Conservation (phyloP, 371 early-diverging fungal species). For the Apophysomyces trapeziformis region DNA sequence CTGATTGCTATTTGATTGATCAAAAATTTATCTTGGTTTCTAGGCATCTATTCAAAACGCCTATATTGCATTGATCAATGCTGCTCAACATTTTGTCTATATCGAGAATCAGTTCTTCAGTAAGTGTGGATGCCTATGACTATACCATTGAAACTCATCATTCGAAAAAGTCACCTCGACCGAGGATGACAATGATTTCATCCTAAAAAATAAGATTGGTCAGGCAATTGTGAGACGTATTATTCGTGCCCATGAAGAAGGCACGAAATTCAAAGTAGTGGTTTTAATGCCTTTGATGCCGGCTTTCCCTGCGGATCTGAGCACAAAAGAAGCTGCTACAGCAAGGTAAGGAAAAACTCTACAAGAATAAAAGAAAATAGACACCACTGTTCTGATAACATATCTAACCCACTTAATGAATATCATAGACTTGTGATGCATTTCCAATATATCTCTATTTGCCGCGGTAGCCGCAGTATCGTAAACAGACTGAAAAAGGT, state of each 20-base stretch:
- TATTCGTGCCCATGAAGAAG: slow-evolving; percentile 66
- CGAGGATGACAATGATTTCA: slow-evolving; percentile 45
- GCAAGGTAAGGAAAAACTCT: slow-evolving; percentile 45
- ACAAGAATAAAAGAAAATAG: too few species aligned
- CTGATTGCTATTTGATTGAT: not conserved
- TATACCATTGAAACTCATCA: not conserved
- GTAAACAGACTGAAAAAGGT: slow-evolving; percentile 49
- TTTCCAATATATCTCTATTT: slow-evolving; percentile 77
- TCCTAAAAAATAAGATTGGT: slow-evolving; percentile 79
- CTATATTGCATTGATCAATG: slow-evolving; percentile 74
- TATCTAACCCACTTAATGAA: not conserved
- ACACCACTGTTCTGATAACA: too few species aligned
- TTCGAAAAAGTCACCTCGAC: slow-evolving; percentile 62
- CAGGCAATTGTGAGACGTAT: slow-evolving; percentile 82
- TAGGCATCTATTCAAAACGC: slow-evolving; percentile 86
- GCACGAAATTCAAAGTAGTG: slow-evolving; percentile 78
- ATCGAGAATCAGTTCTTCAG: slow-evolving; percentile 98
- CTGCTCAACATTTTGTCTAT: slow-evolving; percentile 86
- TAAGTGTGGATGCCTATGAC: slow-evolving; percentile 35
- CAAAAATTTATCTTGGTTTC: not conserved
- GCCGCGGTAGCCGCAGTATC: slow-evolving; percentile 71
- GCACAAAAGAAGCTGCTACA: slow-evolving; percentile 75
- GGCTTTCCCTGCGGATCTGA: slow-evolving; percentile 86
- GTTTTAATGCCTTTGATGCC: slow-evolving; percentile 92
- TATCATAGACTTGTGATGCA: slow-evolving; percentile 66